Base-by-base conservation (phyloP, 306 rosid species). In the Hylodesmum podocarpum region DNA sequence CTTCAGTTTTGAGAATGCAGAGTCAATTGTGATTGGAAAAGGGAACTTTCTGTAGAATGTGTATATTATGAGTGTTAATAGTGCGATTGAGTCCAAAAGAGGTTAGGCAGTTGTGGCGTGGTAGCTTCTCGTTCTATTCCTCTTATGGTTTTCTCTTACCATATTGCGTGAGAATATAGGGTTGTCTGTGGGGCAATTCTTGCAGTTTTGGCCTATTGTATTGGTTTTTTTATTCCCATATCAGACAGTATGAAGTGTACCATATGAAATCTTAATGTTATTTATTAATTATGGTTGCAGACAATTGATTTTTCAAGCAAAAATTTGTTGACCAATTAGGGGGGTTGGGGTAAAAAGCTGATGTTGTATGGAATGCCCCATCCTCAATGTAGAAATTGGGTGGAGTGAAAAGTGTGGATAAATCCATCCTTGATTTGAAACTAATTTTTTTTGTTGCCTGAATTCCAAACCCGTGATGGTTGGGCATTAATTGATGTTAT, bases 21-120 rank as follows among this genome's bases (percentile, higher is more conserved):
- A 81, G 89, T 84, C 86, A 80, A 62, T 49, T 91, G 89, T 82
- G 65, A 78, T 82, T 79, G 93, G 82, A 78, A 78, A 82, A 70
- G 80, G 83, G 55, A 65, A 70, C 66, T 82, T 82, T 76, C 83
- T 76, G 89, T 86, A 88, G 87, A 82, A 88, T 79, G 87, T 93
- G 97, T 90, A 88, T 88, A 91, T 80, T 87, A 79, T 27, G 76
- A 72, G 79, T 83, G 79, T 85, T 84, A 66, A 83, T 82, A 86
- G 87, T 81, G 76, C 79, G 82, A 80, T 86, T 33, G 89, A 82
- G 85, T 73, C 86, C 58, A 33, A 72, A 81, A 57, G 55, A 77
- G 80, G 84, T 44, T 77, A 72, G 87, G 81, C 66, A 51, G 46
- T 75, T 77, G 88, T 72, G 85, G 78, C 82, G 37, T 77, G 80